Base-by-base conservation (phyloP, 1,284 basidiomycete genomes). In the Boletus semigastroideus region DNA sequence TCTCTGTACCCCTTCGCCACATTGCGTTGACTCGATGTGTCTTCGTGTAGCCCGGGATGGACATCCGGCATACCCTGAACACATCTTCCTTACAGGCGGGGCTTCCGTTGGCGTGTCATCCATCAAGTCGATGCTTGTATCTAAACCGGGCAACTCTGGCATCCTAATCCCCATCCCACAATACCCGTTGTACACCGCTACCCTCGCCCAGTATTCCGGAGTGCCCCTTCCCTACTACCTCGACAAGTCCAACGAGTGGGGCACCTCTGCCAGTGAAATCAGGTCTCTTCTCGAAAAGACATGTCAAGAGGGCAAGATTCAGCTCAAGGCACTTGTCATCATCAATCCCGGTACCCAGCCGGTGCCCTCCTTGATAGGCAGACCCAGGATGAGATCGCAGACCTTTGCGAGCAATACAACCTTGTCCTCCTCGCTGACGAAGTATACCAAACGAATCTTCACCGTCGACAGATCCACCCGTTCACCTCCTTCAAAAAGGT, bases 121-220 rank as follows among this genome's bases (percentile, higher is more conserved):
- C 33, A 78, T 98, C 49, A 85, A 98, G 58, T 85, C 86, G 67
- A 83, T 92, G 73, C 80, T 95, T 56, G 87, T 94, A 63, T 65
- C 75, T 11, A 73, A 79, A 25, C 76, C 80, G 5, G 78, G 80
- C 16, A 77, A 78, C 17, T 81, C 84, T 46, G 94, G 92, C 10
- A 82, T 96, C 60, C 79, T 96, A 55, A 98, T 99, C 65, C 96
- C 96, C 22, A 98, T 99, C 58, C 96, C 96, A 1, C 96, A 99
- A 76, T 99, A 99, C 70, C 96, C 96, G 1, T 80, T 99, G 16
- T 98, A 98, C 74, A 97, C 94, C 40, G 96, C 96, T 20, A 88
- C 94, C 0, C 86, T 99, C 46, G 90, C 95, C 0, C 87, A 94
- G 63, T 86, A 84, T 71, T 77, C 80, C 43, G 94, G 94, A 20